Conservation (phyloP, 1,284 basidiomycete species). For the Termitomyces sp. region DNA sequence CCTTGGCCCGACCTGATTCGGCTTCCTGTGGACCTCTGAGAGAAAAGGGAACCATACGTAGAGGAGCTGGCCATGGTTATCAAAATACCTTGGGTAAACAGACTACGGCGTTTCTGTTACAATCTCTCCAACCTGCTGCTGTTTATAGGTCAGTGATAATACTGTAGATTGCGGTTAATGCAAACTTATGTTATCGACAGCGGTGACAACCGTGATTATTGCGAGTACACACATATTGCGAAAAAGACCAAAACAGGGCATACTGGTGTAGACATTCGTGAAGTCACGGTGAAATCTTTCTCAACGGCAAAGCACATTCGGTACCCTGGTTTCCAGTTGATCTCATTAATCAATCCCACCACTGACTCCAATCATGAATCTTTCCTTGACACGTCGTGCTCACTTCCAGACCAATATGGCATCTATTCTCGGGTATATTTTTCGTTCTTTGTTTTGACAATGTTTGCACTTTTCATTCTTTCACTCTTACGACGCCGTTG, state of each 20-base stretch:
- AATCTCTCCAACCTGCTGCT: constrained; percentile 56
- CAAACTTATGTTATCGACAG: constrained; percentile 32
- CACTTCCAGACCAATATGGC: constrained; percentile 62
- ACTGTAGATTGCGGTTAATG: background rate
- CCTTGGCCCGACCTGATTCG: constrained; percentile 66
- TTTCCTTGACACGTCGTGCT: constrained; percentile 53
- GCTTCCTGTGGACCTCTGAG: constrained; percentile 72
- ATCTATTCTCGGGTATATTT: constrained; percentile 59
- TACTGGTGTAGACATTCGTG: constrained; percentile 33
- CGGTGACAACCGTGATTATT: constrained; percentile 88
- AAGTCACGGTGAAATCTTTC: constrained; percentile 79
- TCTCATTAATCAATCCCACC: constrained; percentile 58
- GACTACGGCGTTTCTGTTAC: constrained; percentile 66
- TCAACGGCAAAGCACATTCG: constrained; percentile 71
- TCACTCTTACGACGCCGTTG: constrained; percentile 23
- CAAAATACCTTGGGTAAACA: constrained; percentile 76
- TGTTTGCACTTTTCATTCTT: constrained; percentile 29
- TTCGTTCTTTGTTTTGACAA: constrained; percentile 41
- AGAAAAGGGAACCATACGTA: constrained; percentile 66
- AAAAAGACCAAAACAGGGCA: constrained; percentile 19
- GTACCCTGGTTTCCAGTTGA: constrained; percentile 78
- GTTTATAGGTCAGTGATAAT: constrained; percentile 60
- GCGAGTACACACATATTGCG: constrained; percentile 60
- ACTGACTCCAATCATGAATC: constrained; percentile 28
- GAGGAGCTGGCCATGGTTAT: constrained; percentile 77